Percentiles rank a stretch among this genome's conserved stretches.
These are phyloP conservation scores for Plasmodium knowlesi DNA, from an alignment of 169 alveolate genomes.

Conservation along the genomic window DNA sequence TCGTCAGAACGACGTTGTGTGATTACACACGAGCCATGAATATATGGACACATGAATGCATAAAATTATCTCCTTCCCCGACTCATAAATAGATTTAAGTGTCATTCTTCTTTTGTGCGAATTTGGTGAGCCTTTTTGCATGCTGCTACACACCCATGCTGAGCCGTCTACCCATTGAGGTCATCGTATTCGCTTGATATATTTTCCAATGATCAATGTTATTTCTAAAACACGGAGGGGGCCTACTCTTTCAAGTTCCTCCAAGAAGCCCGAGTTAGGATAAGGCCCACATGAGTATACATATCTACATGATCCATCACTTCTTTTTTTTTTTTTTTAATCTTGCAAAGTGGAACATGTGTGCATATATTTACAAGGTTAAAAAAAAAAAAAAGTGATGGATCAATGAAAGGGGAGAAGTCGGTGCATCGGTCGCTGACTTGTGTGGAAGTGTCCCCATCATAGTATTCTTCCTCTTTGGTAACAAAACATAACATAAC, in stretches of 20 bases:
- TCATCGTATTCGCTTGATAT: not conserved
- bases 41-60: not conserved
- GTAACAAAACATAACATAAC: not conserved
- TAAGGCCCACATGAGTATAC: not conserved
- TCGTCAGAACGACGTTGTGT: not conserved
- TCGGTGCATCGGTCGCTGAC: constrained; percentile 8
- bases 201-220: not conserved
- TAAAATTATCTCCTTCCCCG: not conserved
- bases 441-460: not conserved
- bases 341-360: not conserved
- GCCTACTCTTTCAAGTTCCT: not conserved
- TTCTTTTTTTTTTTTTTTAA: not conserved
- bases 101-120: not conserved
- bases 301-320: not conserved
- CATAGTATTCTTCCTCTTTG: not conserved
- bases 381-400: not conserved
- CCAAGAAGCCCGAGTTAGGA: not conserved
- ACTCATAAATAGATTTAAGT: not conserved
- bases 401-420: not conserved
- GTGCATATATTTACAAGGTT: not conserved
- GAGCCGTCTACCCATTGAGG: not conserved
- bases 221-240: not conserved
- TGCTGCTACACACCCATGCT: not conserved
- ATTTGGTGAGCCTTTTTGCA: not conserved
- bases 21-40: too few species aligned